Evolutionary conservation across 305 asterid genomes (phyloP).

Genomic region (Salvia sclarea): DNA sequence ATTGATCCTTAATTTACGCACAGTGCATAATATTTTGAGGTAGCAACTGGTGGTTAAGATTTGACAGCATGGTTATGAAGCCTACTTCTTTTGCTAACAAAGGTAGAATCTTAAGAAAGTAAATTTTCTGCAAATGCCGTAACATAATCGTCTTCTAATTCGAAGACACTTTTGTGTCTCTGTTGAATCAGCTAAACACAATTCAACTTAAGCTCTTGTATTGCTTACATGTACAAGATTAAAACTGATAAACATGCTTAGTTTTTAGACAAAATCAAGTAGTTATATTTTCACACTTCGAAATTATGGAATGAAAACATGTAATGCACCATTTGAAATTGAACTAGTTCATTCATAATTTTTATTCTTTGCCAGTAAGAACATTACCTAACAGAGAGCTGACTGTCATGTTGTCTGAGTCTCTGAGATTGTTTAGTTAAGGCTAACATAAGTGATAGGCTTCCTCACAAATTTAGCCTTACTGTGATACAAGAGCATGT

Average conservation of each 20-base stretch:
- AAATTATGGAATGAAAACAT: background rate
- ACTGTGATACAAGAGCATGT: background rate
- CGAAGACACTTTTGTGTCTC: background rate
- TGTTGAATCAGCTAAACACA: background rate
- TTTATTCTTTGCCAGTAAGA: background rate
- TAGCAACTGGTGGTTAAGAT: conserved; percentile 9
- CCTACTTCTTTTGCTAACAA: conserved; percentile 1
- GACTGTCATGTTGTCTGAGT: no score
- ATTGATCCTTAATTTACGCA: no score
- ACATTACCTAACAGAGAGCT: no score
- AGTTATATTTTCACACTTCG: background rate
- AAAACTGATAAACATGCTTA: background rate
- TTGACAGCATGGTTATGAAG: background rate
- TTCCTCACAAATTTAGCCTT: background rate
- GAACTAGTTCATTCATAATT: background rate
- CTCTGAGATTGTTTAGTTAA: conserved; percentile 7
- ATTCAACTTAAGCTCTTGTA: background rate
- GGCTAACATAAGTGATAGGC: background rate
- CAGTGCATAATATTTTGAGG: background rate
- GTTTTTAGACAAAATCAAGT: background rate
- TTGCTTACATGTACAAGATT: background rate
- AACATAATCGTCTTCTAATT: background rate
- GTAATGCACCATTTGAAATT: no score
- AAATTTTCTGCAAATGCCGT: background rate
- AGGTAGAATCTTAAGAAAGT: background rate